phyloP scores from a whole-genome alignment of 441 rosid genomes.

The Populus hybrid region DNA sequence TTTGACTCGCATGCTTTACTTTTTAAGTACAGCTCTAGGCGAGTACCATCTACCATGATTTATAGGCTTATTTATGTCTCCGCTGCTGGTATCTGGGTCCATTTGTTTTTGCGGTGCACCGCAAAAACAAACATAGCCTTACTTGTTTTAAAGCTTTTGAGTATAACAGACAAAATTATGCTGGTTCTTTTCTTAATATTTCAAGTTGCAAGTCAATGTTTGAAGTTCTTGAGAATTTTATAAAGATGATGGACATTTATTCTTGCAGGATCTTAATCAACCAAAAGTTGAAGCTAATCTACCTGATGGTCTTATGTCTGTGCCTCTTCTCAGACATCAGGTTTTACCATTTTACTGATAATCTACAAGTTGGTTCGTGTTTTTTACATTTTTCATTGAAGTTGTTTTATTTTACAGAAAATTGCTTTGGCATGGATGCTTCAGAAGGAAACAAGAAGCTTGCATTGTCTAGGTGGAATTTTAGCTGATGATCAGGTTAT shows the following conservation, averaged over 20 bases:
- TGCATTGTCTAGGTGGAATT: constrained; percentile 87
- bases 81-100: background rate
- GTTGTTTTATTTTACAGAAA: constrained; percentile 49
- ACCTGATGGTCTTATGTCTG: constrained; percentile 72
- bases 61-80: background rate
- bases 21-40: background rate
- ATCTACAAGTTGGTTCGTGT: background rate
- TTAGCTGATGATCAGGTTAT: constrained; percentile 97
- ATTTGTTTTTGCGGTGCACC: no score
- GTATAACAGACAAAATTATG: background rate
- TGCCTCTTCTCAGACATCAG: constrained; percentile 94
- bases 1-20: background rate
- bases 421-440: constrained; percentile 99
- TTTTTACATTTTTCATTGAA: background rate
- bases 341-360: constrained; percentile 34
- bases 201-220: constrained; percentile 11
- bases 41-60: background rate
- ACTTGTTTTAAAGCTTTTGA: background rate
- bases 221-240: constrained; percentile 19
- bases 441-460: constrained; percentile 82
- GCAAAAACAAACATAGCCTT: background rate
- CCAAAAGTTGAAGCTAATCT: constrained; percentile 64
- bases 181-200: background rate
- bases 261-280: constrained; percentile 80
- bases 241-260: constrained; percentile 12